These are phyloP conservation scores for Boletus reticulatus DNA, from an alignment of 768 basidiomycete species.

Conservation along the genomic window DNA sequence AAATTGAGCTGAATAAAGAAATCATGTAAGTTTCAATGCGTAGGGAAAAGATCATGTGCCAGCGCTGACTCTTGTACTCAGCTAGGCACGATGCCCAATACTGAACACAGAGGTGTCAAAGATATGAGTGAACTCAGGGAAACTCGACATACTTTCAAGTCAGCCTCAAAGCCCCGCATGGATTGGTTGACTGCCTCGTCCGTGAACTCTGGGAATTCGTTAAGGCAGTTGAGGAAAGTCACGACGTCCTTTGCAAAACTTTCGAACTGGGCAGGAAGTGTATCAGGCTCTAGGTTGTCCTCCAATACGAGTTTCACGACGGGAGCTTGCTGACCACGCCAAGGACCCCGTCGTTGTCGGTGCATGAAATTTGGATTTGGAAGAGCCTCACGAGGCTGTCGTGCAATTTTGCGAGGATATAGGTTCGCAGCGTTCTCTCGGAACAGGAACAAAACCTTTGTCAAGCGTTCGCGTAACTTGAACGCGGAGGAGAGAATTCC, in stretches of 20 bases:
- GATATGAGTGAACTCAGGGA: background rate
- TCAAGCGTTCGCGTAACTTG: constrained; percentile 48
- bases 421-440: constrained; percentile 56
- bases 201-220: constrained; percentile 56
- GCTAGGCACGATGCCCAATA: constrained; percentile 54
- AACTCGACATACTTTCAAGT: constrained; percentile 41
- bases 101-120: constrained; percentile 27
- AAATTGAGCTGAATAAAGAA: constrained; percentile 42
- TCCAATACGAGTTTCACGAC: constrained; percentile 36
- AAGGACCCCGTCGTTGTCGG: constrained; percentile 29
- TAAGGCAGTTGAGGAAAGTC: constrained; percentile 51
- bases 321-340: constrained; percentile 36
- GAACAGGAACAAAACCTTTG: constrained; percentile 49
- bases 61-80: constrained; percentile 42
- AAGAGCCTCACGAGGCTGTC: constrained; percentile 38
- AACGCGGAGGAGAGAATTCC: constrained; percentile 55
- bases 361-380: constrained; percentile 37
- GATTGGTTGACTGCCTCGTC: constrained; percentile 52
- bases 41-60: background rate
- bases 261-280: constrained; percentile 45
- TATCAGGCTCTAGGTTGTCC: constrained; percentile 46
- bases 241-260: constrained; percentile 48
- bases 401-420: constrained; percentile 47
- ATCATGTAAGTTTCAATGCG: constrained; percentile 6
- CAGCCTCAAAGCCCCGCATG: constrained; percentile 48